Evolutionary conservation across 208 protist genomes (phyloP).

Genomic region (Leishmania martiniquensis): DNA sequence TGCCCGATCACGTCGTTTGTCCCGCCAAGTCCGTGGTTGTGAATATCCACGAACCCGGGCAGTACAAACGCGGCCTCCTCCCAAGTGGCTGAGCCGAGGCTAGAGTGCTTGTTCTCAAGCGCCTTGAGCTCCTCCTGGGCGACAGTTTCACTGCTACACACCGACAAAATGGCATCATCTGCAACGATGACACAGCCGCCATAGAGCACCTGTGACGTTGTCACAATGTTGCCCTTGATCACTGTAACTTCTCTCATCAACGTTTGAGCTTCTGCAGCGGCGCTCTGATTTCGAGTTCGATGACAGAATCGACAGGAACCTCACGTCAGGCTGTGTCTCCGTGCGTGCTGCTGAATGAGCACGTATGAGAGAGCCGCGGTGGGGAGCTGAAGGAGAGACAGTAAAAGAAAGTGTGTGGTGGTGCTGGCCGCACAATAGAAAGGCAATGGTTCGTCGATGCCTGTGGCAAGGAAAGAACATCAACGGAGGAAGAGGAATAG

Average conservation of each 20-base stretch:
- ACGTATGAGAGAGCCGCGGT: too few relatives aligned
- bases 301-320: too few relatives aligned
- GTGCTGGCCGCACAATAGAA: too few relatives aligned
- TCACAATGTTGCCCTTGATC: conserved; percentile 71
- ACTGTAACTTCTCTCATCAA: conserved; percentile 34
- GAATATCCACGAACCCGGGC: conserved; percentile 80
- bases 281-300: not conserved
- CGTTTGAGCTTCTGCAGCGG: not conserved
- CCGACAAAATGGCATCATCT: conserved; percentile 37
- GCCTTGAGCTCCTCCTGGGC: conserved; percentile 27
- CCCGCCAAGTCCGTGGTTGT: conserved; percentile 79
- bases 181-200: conserved; percentile 58
- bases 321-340: too few relatives aligned
- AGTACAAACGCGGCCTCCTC: conserved; percentile 52
- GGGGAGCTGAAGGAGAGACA: too few relatives aligned
- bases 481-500: too few relatives aligned
- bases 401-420: too few relatives aligned
- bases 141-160: conserved; percentile 28
- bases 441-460: too few relatives aligned
- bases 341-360: too few relatives aligned
- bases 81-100: conserved; percentile 13
- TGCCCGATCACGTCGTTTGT: conserved; percentile 62
- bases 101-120: conserved; percentile 11
- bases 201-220: conserved; percentile 54
- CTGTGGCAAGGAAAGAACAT: too few relatives aligned